Evolutionary conservation across 106 monocot genomes (phyloP).

Genomic region (Chionographis japonica): DNA sequence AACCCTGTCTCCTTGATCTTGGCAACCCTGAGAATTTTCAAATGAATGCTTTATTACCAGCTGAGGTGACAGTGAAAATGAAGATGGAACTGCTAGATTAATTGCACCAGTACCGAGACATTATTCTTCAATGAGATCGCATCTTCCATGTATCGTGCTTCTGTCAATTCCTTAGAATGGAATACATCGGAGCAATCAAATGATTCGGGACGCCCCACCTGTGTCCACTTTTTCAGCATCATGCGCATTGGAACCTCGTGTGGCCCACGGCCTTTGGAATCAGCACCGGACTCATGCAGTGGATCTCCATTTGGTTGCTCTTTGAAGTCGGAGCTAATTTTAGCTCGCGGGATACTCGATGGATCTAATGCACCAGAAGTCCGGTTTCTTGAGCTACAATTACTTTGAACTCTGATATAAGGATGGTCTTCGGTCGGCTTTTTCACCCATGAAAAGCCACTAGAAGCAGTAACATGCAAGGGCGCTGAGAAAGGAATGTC

Average conservation of each 20-base stretch:
- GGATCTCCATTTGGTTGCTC: slow-evolving; percentile 18
- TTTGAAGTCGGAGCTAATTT: slow-evolving; percentile 19
- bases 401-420: slow-evolving; percentile 22
- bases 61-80: not conserved
- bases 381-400: slow-evolving; percentile 38
- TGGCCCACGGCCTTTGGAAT: slow-evolving; percentile 22
- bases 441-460: slow-evolving; percentile 80
- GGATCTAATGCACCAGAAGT: slow-evolving; percentile 15
- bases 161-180: slow-evolving; percentile 44
- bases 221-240: slow-evolving; percentile 58
- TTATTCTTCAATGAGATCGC: slow-evolving; percentile 23
- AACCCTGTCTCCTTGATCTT: slow-evolving; percentile 52
- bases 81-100: slow-evolving; percentile 1
- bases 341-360: slow-evolving; percentile 6
- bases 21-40: slow-evolving; percentile 25
- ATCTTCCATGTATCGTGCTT: slow-evolving; percentile 23
- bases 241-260: slow-evolving; percentile 35
- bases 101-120: slow-evolving; percentile 27
- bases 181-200: slow-evolving; percentile 54
- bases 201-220: slow-evolving; percentile 55
- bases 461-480: slow-evolving; percentile 63
- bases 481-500: slow-evolving; percentile 73
- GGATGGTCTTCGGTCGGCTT: slow-evolving; percentile 40
- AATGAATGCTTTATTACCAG: not conserved
- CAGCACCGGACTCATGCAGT: slow-evolving; percentile 7